Base-by-base conservation (phyloP, 1,284 basidiomycete genomes). In the Neolentinus lepideus region DNA sequence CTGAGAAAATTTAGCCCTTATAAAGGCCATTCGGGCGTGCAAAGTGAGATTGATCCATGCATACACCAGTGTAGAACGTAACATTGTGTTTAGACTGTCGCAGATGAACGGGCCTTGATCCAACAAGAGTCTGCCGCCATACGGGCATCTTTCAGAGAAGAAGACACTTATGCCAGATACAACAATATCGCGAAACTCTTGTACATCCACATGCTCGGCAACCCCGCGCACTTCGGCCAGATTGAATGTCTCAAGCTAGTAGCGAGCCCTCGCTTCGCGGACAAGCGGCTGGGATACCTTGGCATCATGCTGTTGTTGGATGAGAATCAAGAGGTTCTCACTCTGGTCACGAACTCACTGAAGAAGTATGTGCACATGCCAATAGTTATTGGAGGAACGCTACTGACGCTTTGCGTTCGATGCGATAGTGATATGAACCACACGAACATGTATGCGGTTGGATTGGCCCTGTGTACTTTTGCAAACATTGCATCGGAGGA, bases 171-270 rank as follows among this genome's bases (percentile, higher is more conserved):
- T 72, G 80, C 91, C 59, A 87, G 95, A 56, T 91, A 98, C 71
- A 94, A 98, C 79, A 98, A 97, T 75, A 90, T 99, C 68, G 95
- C 96, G 58, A 99, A 99, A 71, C 83, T 99, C 22, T 85, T 99
- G 60, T 99, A 99, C 76, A 99, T 99, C 71, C 95, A 99, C 72
- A 99, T 99, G 97, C 88, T 99, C 24, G 97, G 97, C 57, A 98
- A 97, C 57, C 94, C 96, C 2, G 97, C 97, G 27, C 97, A 99
- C 71, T 99, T 98, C 68, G 97, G 97, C 52, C 97, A 99, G 78
- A 98, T 99, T 70, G 97, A 99, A 77, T 99, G 97, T 74, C 80
- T 99, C 62, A 99, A 99, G 74, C 87, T 99, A 54, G 97, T 99
- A 47, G 97, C 97, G n/a, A 94, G 93, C 63, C 94, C 97, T 12